Base-by-base conservation (phyloP, 202 grass and related monocot genomes). In the Schoenoplectus triqueter region DNA sequence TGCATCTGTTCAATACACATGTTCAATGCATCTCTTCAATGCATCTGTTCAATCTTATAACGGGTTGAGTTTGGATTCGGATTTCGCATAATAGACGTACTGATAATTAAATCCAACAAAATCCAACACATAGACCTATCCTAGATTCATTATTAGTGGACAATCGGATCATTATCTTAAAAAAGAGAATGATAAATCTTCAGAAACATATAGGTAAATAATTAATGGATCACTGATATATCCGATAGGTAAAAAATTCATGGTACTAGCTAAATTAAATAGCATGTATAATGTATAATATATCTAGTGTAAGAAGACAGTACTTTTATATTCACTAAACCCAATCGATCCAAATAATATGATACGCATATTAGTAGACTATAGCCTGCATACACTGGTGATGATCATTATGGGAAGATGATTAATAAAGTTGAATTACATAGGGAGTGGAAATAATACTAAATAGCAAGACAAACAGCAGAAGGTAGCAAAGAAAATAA, bases 391-490 rank as follows among this genome's bases (percentile, higher is more conserved):
- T 7, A 73, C 8, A 6, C 0, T 31, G 18, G 21, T 52, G 2
- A 73, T 52, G 31, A 31, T 56, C 11, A 2, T 69, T 14, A 31
- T 31, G 31, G 10, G 50, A 78, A 4, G 39, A 78, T 78, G 31
- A 66, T 66, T 49, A 49, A 14, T 67, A 64, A 13, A 63, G 10
- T 82, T 66, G 62, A 66, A 50, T 67, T 67, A 45, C 9, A 52
- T 21, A 64, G 15, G 13, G 31, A 65, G 21, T 45, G 31, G 31
- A 31, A 31, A 31, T 20, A 19, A 82, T 31, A 31, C 31, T 31
- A 68, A 64, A 14, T 21, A 82, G 50, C n/a, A 67, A 68, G 48
- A 45, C 80, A 49, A 54, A 82, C 15, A 51, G 62, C 11, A 82
- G 63, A 22, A 52, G 18, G 46, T 82, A 82, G 45, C 62, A 52